These are phyloP conservation scores for Ensete glaucum DNA, from an alignment of 176 grass and related monocot genomes.

Conservation along the genomic window DNA sequence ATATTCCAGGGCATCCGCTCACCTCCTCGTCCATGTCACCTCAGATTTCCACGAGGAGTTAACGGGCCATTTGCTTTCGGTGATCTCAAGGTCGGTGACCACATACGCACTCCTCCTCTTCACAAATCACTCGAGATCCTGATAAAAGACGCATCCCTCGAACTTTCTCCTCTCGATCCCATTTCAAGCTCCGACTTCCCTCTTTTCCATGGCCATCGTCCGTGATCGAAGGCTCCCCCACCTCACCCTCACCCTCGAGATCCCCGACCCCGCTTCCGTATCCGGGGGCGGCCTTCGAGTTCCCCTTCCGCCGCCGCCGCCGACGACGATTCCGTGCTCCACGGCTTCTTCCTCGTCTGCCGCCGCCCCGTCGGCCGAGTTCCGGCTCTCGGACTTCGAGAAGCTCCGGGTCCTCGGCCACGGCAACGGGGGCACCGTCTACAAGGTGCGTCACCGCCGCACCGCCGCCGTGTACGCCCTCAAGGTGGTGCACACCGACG, in stretches of 20 bases:
- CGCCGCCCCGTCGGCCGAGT: conserved; percentile 14
- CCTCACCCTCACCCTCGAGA: conserved; percentile 14
- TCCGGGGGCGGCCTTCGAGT: background rate
- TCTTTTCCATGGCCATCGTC: conserved; percentile 10
- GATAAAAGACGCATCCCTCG: background rate
- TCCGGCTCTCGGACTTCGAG: conserved; percentile 60
- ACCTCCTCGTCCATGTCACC: too few species aligned
- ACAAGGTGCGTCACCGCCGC: conserved; percentile 55
- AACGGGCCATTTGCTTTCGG: too few species aligned
- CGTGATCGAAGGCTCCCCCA: conserved; percentile 2
- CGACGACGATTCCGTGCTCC: conserved; percentile 5
- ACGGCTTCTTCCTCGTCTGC: conserved; percentile 14
- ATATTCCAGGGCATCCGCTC: too few species aligned
- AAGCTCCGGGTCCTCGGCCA: conserved; percentile 64
- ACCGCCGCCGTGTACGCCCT: conserved; percentile 20
- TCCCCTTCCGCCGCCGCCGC: background rate
- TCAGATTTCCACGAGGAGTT: too few species aligned
- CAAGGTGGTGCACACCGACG: conserved; percentile 45
- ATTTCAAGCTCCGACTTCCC: background rate
- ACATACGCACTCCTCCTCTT: background rate
- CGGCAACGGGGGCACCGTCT: conserved; percentile 79
- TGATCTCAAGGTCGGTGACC: too few species aligned
- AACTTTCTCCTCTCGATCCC: background rate
- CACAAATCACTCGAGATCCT: background rate
- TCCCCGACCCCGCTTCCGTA: background rate